Conservation (phyloP, 2,329 filamentous ascomycete species). For the Penicillium crustosum region DNA sequence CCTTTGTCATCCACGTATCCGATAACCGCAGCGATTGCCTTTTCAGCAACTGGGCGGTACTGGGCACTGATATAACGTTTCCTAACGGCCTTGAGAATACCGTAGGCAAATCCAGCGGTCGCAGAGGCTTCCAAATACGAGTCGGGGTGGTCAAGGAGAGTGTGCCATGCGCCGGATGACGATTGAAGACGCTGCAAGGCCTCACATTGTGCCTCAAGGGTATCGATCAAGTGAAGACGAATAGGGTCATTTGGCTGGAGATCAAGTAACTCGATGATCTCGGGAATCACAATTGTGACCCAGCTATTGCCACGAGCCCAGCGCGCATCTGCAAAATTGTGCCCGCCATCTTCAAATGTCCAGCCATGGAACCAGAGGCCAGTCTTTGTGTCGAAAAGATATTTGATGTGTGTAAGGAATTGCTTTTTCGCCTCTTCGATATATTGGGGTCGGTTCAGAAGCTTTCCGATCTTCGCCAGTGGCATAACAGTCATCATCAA, state of each 20-base stretch:
- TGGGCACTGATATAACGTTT: conserved; percentile 67
- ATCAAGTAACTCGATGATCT: conserved; percentile 72
- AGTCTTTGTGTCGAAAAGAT: conserved; percentile 69
- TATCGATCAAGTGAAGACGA: conserved; percentile 50
- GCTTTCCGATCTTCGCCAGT: conserved; percentile 73
- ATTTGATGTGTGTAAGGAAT: conserved; percentile 75
- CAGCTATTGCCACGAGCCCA: conserved; percentile 62
- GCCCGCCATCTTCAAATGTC: conserved; percentile 68
- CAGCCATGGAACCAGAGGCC: conserved; percentile 81
- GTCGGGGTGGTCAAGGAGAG: conserved; percentile 68
- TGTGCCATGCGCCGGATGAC: conserved; percentile 68
- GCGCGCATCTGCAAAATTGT: conserved; percentile 57
- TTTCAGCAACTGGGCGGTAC: conserved; percentile 62
- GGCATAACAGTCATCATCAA: conserved; percentile 86
- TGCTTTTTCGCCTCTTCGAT: conserved; percentile 75
- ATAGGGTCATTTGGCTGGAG: conserved; percentile 61
- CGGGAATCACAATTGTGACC: conserved; percentile 80
- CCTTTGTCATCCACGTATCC: conserved; percentile 65
- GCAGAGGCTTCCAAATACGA: conserved; percentile 76
- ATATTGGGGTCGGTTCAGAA: conserved; percentile 69
- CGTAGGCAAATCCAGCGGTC: conserved; percentile 77
- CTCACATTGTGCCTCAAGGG: conserved; percentile 67
- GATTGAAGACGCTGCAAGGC: conserved; percentile 63
- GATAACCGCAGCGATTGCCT: conserved; percentile 66
- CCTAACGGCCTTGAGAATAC: conserved; percentile 70